A percentile compares a stretch with the other conserved stretches of the same genome.
Conservation (phyloP, 495 filamentous ascomycete species). For the Xeromyces bisporus region DNA sequence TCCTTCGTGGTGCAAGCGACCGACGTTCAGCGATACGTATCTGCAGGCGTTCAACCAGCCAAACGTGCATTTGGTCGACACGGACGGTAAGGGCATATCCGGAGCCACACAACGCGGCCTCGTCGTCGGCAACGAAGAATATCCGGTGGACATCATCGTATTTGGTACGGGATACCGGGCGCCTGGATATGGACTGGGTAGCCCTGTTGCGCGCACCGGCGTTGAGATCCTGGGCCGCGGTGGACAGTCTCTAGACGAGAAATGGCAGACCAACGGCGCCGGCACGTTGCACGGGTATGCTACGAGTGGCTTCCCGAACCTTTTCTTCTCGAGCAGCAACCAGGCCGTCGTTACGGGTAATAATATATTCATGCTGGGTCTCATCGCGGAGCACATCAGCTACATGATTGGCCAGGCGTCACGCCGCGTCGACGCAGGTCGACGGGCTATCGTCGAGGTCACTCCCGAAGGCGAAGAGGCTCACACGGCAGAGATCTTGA, state of each 20-base stretch:
- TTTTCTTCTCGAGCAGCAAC: slow-evolving; percentile 26
- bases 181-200: slow-evolving; percentile 1
- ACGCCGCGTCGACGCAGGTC: slow-evolving; percentile 7
- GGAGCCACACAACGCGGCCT: slow-evolving; percentile 10
- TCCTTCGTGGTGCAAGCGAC: background rate
- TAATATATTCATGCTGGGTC: slow-evolving; percentile 24
- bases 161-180: slow-evolving; percentile 15
- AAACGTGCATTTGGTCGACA: slow-evolving; percentile 12
- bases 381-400: slow-evolving; percentile 20
- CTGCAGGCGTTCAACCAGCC: background rate
- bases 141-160: slow-evolving; percentile 23
- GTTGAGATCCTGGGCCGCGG: slow-evolving; percentile 24
- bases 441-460: slow-evolving; percentile 21
- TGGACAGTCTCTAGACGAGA: slow-evolving; percentile 25
- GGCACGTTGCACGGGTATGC: slow-evolving; percentile 31
- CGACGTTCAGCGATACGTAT: background rate
- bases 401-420: slow-evolving; percentile 30
- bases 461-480: slow-evolving; percentile 24
- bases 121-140: slow-evolving; percentile 11
- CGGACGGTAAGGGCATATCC: slow-evolving; percentile 10
- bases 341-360: slow-evolving; percentile 25
- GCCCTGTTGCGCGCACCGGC: slow-evolving; percentile 17
- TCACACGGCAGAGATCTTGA: slow-evolving; percentile 28
- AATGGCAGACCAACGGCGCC: slow-evolving; percentile 16
- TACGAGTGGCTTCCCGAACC: slow-evolving; percentile 32